Percentiles rank a stretch among this genome's conserved stretches.
Evolutionary conservation across 2,329 filamentous ascomycete species (phyloP).

Genomic region (Epichloe sibirici): DNA sequence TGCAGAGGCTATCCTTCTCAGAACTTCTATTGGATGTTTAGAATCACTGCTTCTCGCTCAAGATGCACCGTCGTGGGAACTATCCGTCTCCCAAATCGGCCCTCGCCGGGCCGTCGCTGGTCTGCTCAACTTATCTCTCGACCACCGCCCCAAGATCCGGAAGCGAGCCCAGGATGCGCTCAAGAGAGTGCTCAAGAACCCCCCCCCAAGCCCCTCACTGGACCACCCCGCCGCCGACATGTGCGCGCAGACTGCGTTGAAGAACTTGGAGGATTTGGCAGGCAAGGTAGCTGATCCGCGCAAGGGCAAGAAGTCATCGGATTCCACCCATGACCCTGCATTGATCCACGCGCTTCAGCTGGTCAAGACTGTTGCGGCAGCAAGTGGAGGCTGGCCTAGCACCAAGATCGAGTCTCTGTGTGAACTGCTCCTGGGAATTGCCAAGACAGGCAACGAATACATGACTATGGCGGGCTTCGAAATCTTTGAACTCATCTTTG

Average conservation of each 20-base stretch:
- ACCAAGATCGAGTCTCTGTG: conserved; percentile 89
- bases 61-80: conserved; percentile 76
- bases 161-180: conserved; percentile 88
- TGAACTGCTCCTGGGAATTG: conserved; percentile 78
- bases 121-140: conserved; percentile 71
- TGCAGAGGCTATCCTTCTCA: conserved; percentile 75
- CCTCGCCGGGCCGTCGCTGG: conserved; percentile 81
- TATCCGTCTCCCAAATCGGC: conserved; percentile 70
- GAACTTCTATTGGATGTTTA: conserved; percentile 82
- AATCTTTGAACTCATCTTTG: conserved; percentile 94
- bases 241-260: conserved; percentile 84
- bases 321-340: conserved; percentile 59
- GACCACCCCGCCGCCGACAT: conserved; percentile 94
- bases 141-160: conserved; percentile 83
- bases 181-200: conserved; percentile 67
- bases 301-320: conserved; percentile 50
- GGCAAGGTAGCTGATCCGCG: conserved; percentile 47
- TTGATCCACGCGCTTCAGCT: conserved; percentile 88
- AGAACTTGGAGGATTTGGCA: conserved; percentile 64
- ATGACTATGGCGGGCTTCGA: conserved; percentile 95
- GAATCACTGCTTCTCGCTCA: conserved; percentile 87
- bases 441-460: conserved; percentile 83
- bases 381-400: conserved; percentile 89
- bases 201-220: conserved; percentile 80
- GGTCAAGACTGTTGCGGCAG: conserved; percentile 76